These are phyloP conservation scores for Schwanniomyces polymorphus DNA, from an alignment of 805 yeast species.

Conservation along the genomic window DNA sequence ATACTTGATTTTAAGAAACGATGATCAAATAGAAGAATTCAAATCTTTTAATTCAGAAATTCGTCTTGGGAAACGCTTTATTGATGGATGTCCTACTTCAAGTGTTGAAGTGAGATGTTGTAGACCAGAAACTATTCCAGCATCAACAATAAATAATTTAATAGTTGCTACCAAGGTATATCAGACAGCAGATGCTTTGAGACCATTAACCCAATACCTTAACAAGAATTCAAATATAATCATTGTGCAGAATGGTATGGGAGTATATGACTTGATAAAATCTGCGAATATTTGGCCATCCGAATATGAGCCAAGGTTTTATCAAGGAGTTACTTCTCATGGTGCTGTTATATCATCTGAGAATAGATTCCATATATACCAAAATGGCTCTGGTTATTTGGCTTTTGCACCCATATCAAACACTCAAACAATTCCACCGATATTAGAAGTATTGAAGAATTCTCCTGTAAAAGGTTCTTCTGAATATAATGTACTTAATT, in stretches of 20 bases:
- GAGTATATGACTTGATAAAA: background rate
- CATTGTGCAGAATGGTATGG: background rate
- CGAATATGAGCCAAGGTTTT: background rate
- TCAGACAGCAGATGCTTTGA: background rate
- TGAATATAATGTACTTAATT: background rate
- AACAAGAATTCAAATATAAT: background rate
- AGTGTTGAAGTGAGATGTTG: background rate
- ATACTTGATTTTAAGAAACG: background rate
- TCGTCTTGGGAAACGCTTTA: background rate
- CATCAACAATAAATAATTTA: background rate
- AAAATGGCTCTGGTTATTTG: background rate
- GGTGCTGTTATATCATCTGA: background rate
- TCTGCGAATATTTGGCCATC: background rate
- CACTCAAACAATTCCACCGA: background rate
- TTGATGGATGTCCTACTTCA: background rate
- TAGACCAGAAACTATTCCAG: background rate
- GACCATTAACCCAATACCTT: background rate
- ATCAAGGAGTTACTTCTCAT: background rate
- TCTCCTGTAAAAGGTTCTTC: background rate
- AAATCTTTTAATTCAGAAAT: background rate
- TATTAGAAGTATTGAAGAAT: background rate
- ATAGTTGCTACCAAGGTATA: background rate
- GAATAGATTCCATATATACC: background rate
- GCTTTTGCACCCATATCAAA: background rate
- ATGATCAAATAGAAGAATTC: background rate